These are phyloP conservation scores for Candida silvicultrix DNA, from an alignment of 805 yeast species.

Conservation along the genomic window DNA sequence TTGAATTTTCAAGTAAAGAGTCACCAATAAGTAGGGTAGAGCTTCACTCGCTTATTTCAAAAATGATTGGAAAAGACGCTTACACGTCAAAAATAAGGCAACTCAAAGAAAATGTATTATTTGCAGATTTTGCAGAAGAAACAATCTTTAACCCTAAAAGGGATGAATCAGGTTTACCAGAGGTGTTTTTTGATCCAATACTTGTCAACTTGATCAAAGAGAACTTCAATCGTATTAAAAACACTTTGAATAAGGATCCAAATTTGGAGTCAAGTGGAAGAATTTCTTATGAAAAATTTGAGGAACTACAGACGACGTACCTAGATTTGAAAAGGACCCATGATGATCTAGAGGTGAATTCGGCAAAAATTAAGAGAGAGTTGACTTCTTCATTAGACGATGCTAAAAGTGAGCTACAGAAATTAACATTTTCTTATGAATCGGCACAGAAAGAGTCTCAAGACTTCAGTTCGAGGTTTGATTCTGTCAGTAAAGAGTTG, in stretches of 20 bases:
- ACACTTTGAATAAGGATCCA: slow-evolving; percentile 73
- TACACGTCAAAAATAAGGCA: slow-evolving; percentile 68
- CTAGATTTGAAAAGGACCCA: slow-evolving; percentile 31
- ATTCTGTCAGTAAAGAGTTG: slow-evolving; percentile 11
- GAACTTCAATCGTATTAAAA: slow-evolving; percentile 58
- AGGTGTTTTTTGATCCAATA: slow-evolving; percentile 60
- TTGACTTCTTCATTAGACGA: neutral
- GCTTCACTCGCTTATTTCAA: slow-evolving; percentile 54
- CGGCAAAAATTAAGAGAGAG: neutral
- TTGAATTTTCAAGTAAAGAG: slow-evolving; percentile 67
- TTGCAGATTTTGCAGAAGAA: slow-evolving; percentile 51
- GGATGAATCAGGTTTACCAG: slow-evolving; percentile 85
- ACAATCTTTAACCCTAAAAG: slow-evolving; percentile 42
- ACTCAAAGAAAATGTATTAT: slow-evolving; percentile 52
- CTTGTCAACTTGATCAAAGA: slow-evolving; percentile 67
- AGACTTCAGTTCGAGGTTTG: slow-evolving; percentile 10
- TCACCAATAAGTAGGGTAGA: slow-evolving; percentile 53
- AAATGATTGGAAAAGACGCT: slow-evolving; percentile 75
- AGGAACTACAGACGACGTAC: slow-evolving; percentile 24
- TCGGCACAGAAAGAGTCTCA: slow-evolving; percentile 2
- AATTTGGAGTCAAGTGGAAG: slow-evolving; percentile 60
- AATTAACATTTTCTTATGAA: neutral
- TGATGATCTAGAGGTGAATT: slow-evolving; percentile 20
- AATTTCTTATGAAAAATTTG: slow-evolving; percentile 50
- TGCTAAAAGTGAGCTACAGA: neutral